These are phyloP conservation scores for Solanum paucissectum DNA, from an alignment of 257 asterid genomes.

Conservation along the genomic window DNA sequence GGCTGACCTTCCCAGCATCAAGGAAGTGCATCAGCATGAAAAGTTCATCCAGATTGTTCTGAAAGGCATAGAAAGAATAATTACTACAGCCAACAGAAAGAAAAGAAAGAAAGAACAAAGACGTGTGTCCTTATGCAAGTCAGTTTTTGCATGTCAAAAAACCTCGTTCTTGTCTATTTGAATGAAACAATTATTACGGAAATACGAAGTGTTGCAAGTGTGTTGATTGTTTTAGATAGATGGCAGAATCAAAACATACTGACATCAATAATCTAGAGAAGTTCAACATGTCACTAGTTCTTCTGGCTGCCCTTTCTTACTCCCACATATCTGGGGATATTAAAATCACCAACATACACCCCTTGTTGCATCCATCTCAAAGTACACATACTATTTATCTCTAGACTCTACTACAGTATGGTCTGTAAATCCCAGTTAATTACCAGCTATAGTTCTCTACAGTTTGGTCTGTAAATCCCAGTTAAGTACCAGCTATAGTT, in stretches of 20 bases:
- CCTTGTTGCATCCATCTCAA: background rate
- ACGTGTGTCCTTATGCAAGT: background rate
- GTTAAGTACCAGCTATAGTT: background rate
- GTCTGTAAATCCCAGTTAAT: background rate
- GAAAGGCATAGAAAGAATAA: constrained; percentile 30
- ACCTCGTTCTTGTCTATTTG: background rate
- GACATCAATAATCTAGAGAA: background rate
- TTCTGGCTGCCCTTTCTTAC: background rate
- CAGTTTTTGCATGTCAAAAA: background rate
- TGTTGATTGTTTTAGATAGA: background rate
- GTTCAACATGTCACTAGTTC: background rate
- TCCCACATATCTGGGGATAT: background rate
- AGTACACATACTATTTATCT: background rate
- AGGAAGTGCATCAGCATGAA: constrained; percentile 99
- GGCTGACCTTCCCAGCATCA: constrained; percentile 94
- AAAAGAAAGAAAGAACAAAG: background rate
- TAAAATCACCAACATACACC: background rate
- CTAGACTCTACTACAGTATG: background rate
- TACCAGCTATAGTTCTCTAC: background rate
- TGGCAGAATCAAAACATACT: background rate
- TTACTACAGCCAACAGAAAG: background rate
- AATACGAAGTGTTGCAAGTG: background rate
- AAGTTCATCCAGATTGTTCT: constrained; percentile 97
- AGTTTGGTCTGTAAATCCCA: too few species aligned
- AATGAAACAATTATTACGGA: background rate